Base-by-base conservation (phyloP, 2,329 filamentous ascomycete species). In the Aspergillus oerlinghausenensis region DNA sequence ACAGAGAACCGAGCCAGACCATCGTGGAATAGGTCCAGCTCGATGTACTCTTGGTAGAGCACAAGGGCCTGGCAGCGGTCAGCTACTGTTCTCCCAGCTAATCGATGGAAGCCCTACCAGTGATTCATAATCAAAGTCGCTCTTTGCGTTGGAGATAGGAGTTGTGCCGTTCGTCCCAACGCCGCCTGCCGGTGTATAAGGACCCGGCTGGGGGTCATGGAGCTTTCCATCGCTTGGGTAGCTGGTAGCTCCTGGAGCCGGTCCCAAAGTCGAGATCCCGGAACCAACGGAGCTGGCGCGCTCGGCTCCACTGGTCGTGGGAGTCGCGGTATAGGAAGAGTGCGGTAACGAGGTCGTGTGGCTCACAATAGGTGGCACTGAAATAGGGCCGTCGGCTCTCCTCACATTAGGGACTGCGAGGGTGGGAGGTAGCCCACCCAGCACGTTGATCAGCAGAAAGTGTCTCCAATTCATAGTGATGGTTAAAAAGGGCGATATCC, bases 101-200 rank as follows among this genome's bases (percentile, higher is more conserved):
- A 50, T 49, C 4, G 38, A 9, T 6, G 3, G 2, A 42, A 38
- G 62, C 70, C 70, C 47, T 66, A 77, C 74, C 60, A 94, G 80
- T 0, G 88, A 92, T 70, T 93, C 82, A 69, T 88, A 94, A 72
- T 94, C 90, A 67, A 92, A 94, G 67, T 95, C 90, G 61, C 87
- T 90, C 65, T 90, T 81, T 0, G 89, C 86, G 59, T 88, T 85
- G 73, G 93, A 93, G 1, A 91, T 84, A 1, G 89, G 89, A 47
- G 82, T 80, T 0, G 84, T 83, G n/a, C 89, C 89, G 58, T 93
- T 92, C 47, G 89, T 92, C 2, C 89, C 89, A 1, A 88, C 73
- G 11, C 90, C 90, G 56, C 90, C 89, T 40, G 79, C 82, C 0
- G 90, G 90, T 0, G 81, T 83, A 74, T 88, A 93, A 0, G 89